A percentile compares a stretch with the other conserved stretches of the same genome.
Evolutionary conservation across 768 basidiomycete species (phyloP).

Genomic region (Lentinula edodes): DNA sequence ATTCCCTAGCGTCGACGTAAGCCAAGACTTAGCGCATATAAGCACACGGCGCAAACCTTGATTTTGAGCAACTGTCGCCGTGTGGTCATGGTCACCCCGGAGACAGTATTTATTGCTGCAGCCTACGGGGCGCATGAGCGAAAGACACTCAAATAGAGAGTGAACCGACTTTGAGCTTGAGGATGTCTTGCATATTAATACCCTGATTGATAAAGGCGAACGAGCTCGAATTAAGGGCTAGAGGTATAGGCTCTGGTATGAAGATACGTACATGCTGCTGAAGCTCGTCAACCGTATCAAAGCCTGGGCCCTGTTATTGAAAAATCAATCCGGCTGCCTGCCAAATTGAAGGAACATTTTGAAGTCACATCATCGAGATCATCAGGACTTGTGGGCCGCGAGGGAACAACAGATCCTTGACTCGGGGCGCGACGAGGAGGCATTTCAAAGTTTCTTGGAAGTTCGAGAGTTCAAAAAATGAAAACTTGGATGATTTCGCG

Average conservation of each 20-base stretch:
- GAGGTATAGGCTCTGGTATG: conserved; percentile 10
- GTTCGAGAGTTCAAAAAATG: neutral
- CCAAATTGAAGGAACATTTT: neutral
- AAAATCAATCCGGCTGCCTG: neutral
- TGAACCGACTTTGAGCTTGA: conserved; percentile 70
- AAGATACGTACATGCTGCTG: conserved; percentile 60
- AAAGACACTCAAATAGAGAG: conserved; percentile 16
- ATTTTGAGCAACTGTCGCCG: conserved; percentile 88
- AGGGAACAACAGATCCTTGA: conserved; percentile 38
- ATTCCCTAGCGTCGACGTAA: conserved; percentile 56
- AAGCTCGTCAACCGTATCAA: conserved; percentile 79
- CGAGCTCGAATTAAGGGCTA: conserved; percentile 1
- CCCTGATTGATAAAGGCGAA: conserved; percentile 43
- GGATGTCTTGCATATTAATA: conserved; percentile 92
- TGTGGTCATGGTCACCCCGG: conserved; percentile 89
- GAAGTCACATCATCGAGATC: conserved; percentile 29
- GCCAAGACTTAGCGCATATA: conserved; percentile 13
- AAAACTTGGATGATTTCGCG: neutral
- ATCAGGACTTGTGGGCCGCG: conserved; percentile 43
- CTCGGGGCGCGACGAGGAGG: conserved; percentile 51
- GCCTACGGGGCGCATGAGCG: conserved; percentile 33
- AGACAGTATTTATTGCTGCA: conserved; percentile 79
- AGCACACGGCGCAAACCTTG: conserved; percentile 48
- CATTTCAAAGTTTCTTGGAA: conserved; percentile 22
- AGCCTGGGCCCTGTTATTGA: conserved; percentile 46